phyloP scores from a whole-genome alignment of 768 basidiomycete species.

The Trichaptum fuscoviolaceum region DNA sequence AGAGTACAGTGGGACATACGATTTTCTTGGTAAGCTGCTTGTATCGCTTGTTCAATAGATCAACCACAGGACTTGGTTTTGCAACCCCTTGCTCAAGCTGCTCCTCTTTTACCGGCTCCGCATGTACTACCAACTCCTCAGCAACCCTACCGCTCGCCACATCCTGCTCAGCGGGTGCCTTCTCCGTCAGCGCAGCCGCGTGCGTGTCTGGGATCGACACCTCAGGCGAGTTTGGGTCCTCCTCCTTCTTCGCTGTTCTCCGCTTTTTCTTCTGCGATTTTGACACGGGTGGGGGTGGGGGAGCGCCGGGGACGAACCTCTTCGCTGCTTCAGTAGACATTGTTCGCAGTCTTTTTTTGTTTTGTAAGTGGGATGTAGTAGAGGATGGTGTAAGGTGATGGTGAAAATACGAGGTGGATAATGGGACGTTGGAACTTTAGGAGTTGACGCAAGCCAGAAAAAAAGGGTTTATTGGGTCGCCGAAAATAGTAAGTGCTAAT shows the following conservation, averaged over 20 bases:
- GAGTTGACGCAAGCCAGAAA: not conserved
- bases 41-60: conserved; percentile 74
- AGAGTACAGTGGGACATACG: conserved; percentile 36
- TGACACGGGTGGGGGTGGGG: conserved; percentile 50
- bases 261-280: conserved; percentile 70
- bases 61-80: conserved; percentile 67
- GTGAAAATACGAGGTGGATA: not conserved
- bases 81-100: conserved; percentile 20
- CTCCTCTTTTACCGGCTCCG: conserved; percentile 26
- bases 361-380: not conserved
- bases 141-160: conserved; percentile 41
- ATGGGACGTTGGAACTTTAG: not conserved
- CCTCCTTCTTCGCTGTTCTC: conserved; percentile 44
- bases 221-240: conserved; percentile 43
- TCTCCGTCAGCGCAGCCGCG: conserved; percentile 43
- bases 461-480: not conserved
- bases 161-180: conserved; percentile 43
- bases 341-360: not conserved
- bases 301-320: conserved; percentile 72
- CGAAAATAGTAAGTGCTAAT: not conserved
- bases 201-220: conserved; percentile 39
- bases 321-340: conserved; percentile 6
- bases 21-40: conserved; percentile 81
- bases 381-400: not conserved
- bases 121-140: conserved; percentile 39